Evolutionary conservation across 2,329 filamentous ascomycete species (phyloP).

Genomic region (Neonectria hederae): DNA sequence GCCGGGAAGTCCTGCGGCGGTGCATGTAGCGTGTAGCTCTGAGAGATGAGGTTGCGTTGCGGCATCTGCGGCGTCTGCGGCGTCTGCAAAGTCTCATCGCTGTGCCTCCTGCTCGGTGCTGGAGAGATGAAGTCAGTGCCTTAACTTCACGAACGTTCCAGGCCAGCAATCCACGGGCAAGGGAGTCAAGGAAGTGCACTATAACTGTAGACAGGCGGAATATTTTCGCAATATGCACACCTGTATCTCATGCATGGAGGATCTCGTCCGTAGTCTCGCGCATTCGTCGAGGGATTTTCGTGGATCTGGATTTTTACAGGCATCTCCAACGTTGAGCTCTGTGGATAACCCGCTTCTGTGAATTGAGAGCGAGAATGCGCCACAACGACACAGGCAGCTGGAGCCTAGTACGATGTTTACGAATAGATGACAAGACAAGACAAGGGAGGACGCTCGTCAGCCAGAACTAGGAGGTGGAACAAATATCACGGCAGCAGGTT

Average conservation of each 20-base stretch:
- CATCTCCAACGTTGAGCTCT: not conserved
- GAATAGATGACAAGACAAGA: not conserved
- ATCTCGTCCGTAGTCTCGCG: not conserved
- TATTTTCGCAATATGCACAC: not conserved
- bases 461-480: not conserved
- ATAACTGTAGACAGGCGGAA: slow-evolving; percentile 11
- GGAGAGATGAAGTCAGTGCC: not conserved
- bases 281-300: not conserved
- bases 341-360: not conserved
- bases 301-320: not conserved
- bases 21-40: not conserved
- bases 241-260: slow-evolving; percentile 1
- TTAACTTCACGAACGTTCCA: not conserved
- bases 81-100: not conserved
- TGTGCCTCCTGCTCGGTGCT: slow-evolving; percentile 3
- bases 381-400: not conserved
- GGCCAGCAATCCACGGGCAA: not conserved
- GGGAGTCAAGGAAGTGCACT: not conserved
- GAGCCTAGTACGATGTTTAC: not conserved
- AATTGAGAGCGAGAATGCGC: not conserved
- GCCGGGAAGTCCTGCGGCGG: slow-evolving; percentile 6
- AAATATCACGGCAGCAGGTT: not conserved
- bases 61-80: slow-evolving; percentile 9
- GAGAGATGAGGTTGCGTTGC: slow-evolving; percentile 15
- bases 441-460: not conserved